A percentile compares a stretch with the other conserved stretches of the same genome.
These are phyloP conservation scores for Fusarium redolens DNA, from an alignment of 2,329 filamentous ascomycete genomes.

Conservation along the genomic window DNA sequence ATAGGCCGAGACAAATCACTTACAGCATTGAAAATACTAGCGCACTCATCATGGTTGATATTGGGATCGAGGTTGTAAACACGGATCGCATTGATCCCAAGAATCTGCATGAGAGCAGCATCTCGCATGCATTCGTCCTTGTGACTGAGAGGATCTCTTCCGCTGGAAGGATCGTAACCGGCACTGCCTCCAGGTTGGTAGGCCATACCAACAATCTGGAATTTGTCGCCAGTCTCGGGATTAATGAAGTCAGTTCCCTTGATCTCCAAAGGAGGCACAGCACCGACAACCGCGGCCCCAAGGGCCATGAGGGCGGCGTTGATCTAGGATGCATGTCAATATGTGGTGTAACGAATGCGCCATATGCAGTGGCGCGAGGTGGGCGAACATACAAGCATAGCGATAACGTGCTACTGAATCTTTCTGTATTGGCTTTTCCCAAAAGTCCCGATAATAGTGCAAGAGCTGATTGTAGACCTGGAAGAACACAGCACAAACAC, in stretches of 20 bases:
- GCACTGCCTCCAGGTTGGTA: constrained; percentile 76
- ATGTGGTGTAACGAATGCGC: not conserved
- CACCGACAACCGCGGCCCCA: constrained; percentile 63
- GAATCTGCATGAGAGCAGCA: constrained; percentile 72
- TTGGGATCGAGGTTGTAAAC: constrained; percentile 76
- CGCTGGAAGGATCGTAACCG: constrained; percentile 66
- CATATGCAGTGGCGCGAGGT: not conserved
- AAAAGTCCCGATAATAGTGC: constrained; percentile 18
- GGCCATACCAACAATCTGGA: constrained; percentile 75
- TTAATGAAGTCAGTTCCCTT: constrained; percentile 71
- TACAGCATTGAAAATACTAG: constrained; percentile 73
- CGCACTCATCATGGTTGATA: constrained; percentile 74
- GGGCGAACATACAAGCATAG: constrained; percentile 44
- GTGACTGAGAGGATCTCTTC: constrained; percentile 70
- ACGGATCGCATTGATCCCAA: constrained; percentile 75
- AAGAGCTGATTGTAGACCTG: not conserved
- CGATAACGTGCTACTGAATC: constrained; percentile 15
- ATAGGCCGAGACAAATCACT: constrained; percentile 17
- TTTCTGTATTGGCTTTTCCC: constrained; percentile 8
- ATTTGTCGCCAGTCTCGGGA: constrained; percentile 66
- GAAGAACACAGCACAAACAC: constrained; percentile 1
- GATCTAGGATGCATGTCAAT: constrained; percentile 44
- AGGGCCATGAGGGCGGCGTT: constrained; percentile 63
- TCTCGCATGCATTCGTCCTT: constrained; percentile 69
- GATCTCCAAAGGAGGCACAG: constrained; percentile 68